Conservation (phyloP, 768 basidiomycete genomes). For the Russula sp. region DNA sequence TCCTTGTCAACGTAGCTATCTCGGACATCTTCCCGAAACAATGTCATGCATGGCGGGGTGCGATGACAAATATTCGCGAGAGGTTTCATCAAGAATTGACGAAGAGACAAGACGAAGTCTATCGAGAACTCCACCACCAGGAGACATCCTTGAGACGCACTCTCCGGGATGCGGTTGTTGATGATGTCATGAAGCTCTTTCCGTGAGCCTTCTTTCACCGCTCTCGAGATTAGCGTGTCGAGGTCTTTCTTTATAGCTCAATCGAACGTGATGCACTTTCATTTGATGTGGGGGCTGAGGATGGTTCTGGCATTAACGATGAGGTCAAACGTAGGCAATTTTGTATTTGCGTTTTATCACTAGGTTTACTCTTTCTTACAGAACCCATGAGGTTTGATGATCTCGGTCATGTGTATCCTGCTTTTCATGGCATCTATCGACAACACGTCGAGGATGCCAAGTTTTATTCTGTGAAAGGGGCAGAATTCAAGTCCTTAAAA, state of each 20-base stretch:
- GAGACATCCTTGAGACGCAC: not conserved
- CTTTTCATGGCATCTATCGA: not conserved
- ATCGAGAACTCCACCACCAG: not conserved
- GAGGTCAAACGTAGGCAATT: not conserved
- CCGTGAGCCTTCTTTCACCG: not conserved
- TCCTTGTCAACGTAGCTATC: not conserved
- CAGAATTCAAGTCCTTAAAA: not conserved
- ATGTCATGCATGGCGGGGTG: not conserved
- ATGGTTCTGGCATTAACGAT: not conserved
- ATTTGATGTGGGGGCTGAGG: not conserved
- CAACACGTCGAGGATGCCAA: not conserved
- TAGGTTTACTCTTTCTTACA: not conserved
- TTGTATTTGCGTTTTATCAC: not conserved
- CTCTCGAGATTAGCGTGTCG: not conserved
- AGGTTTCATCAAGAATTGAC: not conserved
- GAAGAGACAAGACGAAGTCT: not conserved
- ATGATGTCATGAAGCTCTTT: not conserved
- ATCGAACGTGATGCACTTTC: not conserved
- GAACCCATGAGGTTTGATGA: not conserved
- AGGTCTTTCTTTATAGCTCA: not conserved
- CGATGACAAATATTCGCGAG: not conserved
- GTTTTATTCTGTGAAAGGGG: not conserved
- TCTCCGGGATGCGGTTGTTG: not conserved
- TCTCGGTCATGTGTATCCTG: not conserved
- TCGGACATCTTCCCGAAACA: not conserved